Evolutionary conservation across 2,329 filamentous ascomycete genomes (phyloP).

Genomic region (Sclerotinia minor): DNA sequence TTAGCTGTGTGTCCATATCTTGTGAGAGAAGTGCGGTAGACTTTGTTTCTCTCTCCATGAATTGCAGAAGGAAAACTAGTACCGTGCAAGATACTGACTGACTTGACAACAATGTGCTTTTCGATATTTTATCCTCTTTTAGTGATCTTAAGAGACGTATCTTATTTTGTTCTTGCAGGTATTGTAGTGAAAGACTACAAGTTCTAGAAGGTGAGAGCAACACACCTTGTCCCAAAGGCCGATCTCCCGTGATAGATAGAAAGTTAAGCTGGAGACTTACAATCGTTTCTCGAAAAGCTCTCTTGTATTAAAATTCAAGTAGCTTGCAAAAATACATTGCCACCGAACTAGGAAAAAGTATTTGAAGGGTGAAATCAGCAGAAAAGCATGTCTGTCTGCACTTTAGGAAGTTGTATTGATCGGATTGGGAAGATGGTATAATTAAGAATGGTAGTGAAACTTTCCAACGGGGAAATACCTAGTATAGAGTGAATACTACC

Average conservation of each 20-base stretch:
- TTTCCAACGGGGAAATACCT: not conserved
- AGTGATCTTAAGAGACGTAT: not conserved
- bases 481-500: slow-evolving; percentile 8
- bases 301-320: not conserved
- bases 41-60: not conserved
- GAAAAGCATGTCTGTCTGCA: not conserved
- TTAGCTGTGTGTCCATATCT: not conserved
- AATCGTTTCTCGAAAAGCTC: not conserved
- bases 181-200: not conserved
- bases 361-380: not conserved
- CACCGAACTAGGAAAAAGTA: not conserved
- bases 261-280: not conserved
- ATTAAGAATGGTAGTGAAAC: slow-evolving; percentile 1
- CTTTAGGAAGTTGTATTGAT: not conserved
- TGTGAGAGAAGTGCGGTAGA: not conserved
- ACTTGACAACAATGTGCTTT: not conserved
- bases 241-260: not conserved
- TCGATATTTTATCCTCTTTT: not conserved
- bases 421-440: not conserved
- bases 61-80: not conserved
- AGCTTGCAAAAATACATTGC: not conserved
- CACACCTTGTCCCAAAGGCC: not conserved
- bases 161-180: slow-evolving; percentile 3
- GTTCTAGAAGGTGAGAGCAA: not conserved
- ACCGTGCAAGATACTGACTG: not conserved